Evolutionary conservation across 768 basidiomycete species (phyloP).

Genomic region (Agaricus sinodeliciosus): DNA sequence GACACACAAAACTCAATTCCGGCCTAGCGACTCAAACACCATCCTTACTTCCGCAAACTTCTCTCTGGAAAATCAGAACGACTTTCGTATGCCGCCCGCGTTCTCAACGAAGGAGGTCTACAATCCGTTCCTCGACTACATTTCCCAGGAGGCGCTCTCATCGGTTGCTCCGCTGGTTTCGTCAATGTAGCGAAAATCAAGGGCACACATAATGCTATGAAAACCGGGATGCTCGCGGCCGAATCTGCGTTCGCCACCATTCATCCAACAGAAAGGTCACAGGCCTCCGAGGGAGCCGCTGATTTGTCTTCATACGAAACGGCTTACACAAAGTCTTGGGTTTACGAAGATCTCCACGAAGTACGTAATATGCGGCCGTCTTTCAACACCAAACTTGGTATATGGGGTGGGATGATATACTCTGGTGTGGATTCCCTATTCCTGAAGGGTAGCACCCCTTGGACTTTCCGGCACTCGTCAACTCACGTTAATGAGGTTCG

Average conservation of each 20-base stretch:
- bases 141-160: constrained; percentile 92
- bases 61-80: constrained; percentile 62
- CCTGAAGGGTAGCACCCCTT: constrained; percentile 79
- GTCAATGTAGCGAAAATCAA: constrained; percentile 98
- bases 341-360: constrained; percentile 79
- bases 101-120: constrained; percentile 88
- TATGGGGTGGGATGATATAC: constrained; percentile 85
- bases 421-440: constrained; percentile 85
- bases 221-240: constrained; percentile 95
- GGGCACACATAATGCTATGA: constrained; percentile 98
- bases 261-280: constrained; percentile 18
- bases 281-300: constrained; percentile 20
- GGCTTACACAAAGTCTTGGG: constrained; percentile 72
- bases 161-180: constrained; percentile 95
- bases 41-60: constrained; percentile 83
- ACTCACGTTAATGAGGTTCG: constrained; percentile 24
- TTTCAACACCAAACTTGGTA: constrained; percentile 73
- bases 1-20: background rate
- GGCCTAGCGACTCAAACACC: constrained; percentile 79
- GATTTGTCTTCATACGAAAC: constrained; percentile 73
- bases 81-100: constrained; percentile 86
- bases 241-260: constrained; percentile 76
- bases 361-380: constrained; percentile 89
- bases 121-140: constrained; percentile 80
- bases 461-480: constrained; percentile 76